Evolutionary conservation across 306 rosid genomes (phyloP).

Genomic region (Dryas alaskensis): DNA sequence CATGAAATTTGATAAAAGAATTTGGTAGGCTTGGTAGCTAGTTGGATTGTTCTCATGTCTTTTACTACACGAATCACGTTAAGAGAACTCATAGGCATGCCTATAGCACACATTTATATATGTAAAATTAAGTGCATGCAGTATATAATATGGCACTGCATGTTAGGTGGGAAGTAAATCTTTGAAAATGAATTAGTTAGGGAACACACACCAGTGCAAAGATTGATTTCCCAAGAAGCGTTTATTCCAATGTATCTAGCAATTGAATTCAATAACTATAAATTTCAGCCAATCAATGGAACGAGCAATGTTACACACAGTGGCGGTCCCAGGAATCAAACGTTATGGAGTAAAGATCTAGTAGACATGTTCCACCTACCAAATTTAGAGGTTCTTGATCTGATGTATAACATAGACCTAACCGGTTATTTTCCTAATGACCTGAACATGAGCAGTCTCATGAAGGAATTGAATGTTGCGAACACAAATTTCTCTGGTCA

Average conservation of each 20-base stretch:
- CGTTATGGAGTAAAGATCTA: too few species aligned
- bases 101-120: not conserved
- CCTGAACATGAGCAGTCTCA: too few species aligned
- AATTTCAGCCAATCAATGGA: not conserved
- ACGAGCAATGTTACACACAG: not conserved
- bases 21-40: not conserved
- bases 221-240: not conserved
- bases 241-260: not conserved
- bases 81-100: not conserved
- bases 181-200: conserved; percentile 4
- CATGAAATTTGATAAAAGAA: not conserved
- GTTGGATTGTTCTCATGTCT: conserved; percentile 13
- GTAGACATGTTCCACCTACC: too few species aligned
- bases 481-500: too few species aligned
- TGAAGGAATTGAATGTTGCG: too few species aligned
- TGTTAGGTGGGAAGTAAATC: not conserved
- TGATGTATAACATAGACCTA: too few species aligned
- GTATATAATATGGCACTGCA: not conserved
- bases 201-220: not conserved
- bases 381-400: too few species aligned
- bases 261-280: not conserved
- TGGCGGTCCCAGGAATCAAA: too few species aligned
- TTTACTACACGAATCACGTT: conserved; percentile 9
- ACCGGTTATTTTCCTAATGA: too few species aligned
- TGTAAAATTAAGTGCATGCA: not conserved